Percentiles rank a stretch among this genome's conserved stretches.
Conservation (phyloP, 352 stramenopile genomes). For the Globisporangium takayamanum region DNA sequence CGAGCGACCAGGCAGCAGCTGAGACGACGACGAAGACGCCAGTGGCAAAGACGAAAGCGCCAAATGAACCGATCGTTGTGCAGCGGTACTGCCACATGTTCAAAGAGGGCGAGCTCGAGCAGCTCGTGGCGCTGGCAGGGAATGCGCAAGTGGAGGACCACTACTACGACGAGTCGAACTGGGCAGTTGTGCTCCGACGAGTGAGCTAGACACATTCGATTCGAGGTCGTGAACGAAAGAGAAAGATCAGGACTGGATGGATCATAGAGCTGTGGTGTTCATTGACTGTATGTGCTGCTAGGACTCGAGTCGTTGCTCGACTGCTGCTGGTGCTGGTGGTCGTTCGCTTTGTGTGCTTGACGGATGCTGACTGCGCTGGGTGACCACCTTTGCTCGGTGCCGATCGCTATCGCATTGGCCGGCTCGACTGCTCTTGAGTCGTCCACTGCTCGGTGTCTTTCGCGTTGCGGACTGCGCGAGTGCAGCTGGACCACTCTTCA, state of each 20-base stretch:
- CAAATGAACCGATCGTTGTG: conserved; percentile 36
- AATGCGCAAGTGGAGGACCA: conserved; percentile 58
- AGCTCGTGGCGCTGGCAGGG: conserved; percentile 48
- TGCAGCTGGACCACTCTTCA: conserved; percentile 17
- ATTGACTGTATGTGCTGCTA: background rate
- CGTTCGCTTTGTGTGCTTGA: background rate
- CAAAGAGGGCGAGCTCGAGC: conserved; percentile 76
- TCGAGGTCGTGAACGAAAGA: background rate
- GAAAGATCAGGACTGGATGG: background rate
- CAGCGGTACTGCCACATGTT: conserved; percentile 89
- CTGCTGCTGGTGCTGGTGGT: background rate
- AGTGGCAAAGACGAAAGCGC: background rate
- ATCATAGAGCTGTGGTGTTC: background rate
- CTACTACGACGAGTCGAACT: conserved; percentile 87
- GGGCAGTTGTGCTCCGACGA: conserved; percentile 71
- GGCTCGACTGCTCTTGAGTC: background rate
- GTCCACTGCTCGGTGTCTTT: background rate
- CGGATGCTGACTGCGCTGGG: background rate
- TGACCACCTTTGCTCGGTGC: background rate
- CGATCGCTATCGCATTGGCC: too few relatives aligned
- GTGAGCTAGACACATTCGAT: conserved; percentile 5
- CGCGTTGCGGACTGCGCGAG: background rate
- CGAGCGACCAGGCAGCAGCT: background rate
- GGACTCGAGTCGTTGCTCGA: too few relatives aligned
- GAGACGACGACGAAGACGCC: background rate